A percentile compares a stretch with the other conserved stretches of the same genome.
Conservation (phyloP, 78 protist species). For the Tieghemostelium lacteum region DNA sequence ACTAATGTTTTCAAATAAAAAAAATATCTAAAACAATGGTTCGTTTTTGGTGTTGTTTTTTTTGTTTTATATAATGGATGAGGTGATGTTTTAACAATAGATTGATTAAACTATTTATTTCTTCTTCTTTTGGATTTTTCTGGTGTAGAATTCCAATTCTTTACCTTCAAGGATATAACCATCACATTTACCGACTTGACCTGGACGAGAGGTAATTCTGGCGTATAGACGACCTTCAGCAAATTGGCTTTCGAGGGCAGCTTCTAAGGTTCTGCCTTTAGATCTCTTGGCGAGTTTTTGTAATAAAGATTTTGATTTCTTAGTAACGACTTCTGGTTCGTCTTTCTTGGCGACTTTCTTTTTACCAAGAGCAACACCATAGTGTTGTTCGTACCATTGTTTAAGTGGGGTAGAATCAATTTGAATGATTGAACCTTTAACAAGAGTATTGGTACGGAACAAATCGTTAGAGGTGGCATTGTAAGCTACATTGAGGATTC, state of each 20-base stretch:
- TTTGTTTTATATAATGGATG: no score
- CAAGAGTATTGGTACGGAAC: constrained; percentile 99
- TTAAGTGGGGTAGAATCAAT: constrained; percentile 98
- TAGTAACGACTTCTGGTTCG: constrained; percentile 49
- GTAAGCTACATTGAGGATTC: constrained; percentile 98
- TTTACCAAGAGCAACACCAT: constrained; percentile 94
- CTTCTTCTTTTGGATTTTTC: constrained; percentile 94
- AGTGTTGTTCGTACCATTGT: constrained; percentile 97
- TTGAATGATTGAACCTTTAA: constrained; percentile 95
- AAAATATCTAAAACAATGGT: no score
- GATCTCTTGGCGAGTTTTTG: constrained; percentile 75
- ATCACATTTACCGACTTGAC: constrained; percentile 98
- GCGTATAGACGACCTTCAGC: constrained; percentile 97
- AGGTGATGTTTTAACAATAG: background rate
- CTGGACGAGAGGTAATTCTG: constrained; percentile 96
- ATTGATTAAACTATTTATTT: no score
- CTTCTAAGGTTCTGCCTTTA: constrained; percentile 85
- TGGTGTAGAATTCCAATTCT: constrained; percentile 98
- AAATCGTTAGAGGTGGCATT: constrained; percentile 99
- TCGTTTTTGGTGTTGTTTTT: no score
- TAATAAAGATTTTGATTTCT: constrained; percentile 72
- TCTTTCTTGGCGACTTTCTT: constrained; percentile 72
- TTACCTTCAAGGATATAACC: constrained; percentile 99
- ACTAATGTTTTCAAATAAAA: background rate
- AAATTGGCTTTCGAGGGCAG: constrained; percentile 93